Conservation (phyloP, 2,329 filamentous ascomycete species). For the Xylariaceae sp. region DNA sequence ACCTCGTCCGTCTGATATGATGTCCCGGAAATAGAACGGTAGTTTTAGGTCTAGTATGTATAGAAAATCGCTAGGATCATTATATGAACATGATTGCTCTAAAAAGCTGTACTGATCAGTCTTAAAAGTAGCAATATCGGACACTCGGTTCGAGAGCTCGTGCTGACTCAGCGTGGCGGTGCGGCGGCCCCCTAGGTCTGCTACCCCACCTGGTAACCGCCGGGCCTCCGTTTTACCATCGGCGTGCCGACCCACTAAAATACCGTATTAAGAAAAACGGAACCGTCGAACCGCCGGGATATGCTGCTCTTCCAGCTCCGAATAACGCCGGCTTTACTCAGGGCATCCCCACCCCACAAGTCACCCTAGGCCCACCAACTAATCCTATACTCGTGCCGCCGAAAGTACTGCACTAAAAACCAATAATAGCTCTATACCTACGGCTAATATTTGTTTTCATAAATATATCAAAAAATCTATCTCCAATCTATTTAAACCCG, state of each 20-base stretch:
- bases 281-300: not conserved
- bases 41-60: too few relatives aligned
- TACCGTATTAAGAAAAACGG: not conserved
- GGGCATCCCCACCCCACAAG: not conserved
- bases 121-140: not conserved
- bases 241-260: not conserved
- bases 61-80: too few relatives aligned
- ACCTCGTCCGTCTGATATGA: too few relatives aligned
- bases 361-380: not conserved
- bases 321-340: not conserved
- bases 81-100: too few relatives aligned
- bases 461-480: too few relatives aligned
- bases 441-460: not conserved
- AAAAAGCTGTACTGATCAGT: too few relatives aligned
- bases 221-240: too few relatives aligned
- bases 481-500: not conserved
- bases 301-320: not conserved
- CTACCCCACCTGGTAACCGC: not conserved
- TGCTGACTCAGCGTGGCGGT: conserved; percentile 1
- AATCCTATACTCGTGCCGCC: not conserved
- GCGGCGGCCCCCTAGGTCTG: not conserved
- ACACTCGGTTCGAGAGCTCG: not conserved
- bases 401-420: not conserved
- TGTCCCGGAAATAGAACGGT: too few relatives aligned
- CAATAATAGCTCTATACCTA: not conserved